Conservation (phyloP, 192 early-diverging fungal genomes). For the Gryganskiella cystojenkinii region DNA sequence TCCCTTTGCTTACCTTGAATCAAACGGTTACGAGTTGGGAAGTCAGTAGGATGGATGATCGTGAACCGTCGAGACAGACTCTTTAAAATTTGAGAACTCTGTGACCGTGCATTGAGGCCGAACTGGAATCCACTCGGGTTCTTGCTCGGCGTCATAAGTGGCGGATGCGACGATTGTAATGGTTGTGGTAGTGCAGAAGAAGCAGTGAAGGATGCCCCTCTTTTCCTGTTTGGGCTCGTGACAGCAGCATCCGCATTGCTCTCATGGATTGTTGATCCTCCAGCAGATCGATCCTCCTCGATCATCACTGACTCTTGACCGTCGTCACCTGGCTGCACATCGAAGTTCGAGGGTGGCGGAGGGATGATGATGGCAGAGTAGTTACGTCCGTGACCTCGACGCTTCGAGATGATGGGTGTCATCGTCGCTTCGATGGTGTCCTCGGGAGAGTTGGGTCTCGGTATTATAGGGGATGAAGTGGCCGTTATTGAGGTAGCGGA, state of each 20-base stretch:
- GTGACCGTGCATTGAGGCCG: conserved; percentile 16
- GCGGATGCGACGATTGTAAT: too few relatives aligned
- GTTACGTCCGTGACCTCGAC: conserved; percentile 22
- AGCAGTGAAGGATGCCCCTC: too few relatives aligned
- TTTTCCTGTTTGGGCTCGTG: not conserved
- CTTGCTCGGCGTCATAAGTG: too few relatives aligned
- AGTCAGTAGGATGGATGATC: conserved; percentile 18
- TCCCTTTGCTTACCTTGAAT: conserved; percentile 48
- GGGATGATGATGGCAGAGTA: conserved; percentile 28
- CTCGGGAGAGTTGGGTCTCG: not conserved
- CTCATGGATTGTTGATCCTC: conserved; percentile 11
- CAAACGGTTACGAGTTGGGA: conserved; percentile 3
- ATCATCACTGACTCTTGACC: not conserved
- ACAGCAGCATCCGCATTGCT: not conserved
- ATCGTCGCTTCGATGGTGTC: not conserved
- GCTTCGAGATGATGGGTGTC: conserved; percentile 35
- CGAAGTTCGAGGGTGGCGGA: conserved; percentile 4
- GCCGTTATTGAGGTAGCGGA: not conserved
- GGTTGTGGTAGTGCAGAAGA: too few relatives aligned
- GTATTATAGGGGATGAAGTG: not conserved
- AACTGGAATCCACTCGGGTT: conserved; percentile 22
- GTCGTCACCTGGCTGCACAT: not conserved
- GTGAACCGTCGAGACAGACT: conserved; percentile 35
- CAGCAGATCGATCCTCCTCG: conserved; percentile 19
- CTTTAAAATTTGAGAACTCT: conserved; percentile 31